Base-by-base conservation (phyloP, 2,329 filamentous ascomycete species). In the Phialocephala sp. region DNA sequence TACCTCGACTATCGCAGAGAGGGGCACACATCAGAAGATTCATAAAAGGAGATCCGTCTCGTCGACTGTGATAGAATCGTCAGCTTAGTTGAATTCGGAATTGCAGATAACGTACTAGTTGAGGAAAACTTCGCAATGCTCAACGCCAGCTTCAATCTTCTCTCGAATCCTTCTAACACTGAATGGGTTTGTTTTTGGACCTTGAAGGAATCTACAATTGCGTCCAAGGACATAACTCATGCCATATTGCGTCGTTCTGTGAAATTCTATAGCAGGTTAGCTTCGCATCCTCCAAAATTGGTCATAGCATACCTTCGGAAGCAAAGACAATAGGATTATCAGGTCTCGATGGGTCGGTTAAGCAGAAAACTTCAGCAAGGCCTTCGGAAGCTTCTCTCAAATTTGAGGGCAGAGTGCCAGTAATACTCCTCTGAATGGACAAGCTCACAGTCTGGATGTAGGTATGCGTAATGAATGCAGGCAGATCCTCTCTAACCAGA, bases 301-400 rank as follows among this genome's bases (percentile, higher is more conserved):
- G 6, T 27, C 1, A 12, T 27, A 43, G 72, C 76, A 68, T 74
- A 90, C 89, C 89, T 82, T 92, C 88, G 3, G 89, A 92, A 8
- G 89, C 89, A 76, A 93, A 92, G 1, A 93, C 86, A 66, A 93
- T 91, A 0, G 90, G 91, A 73, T 93, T 92, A 67, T 92, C 91
- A 1, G 84, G 81, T 64, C 90, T 81, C 1, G 89, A 90, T 9
- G 91, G 90, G 75, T 94, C 91, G 0, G 89, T 91, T 62, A 93
- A 76, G 74, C 90, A 93, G 71, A 93, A 93, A 0, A 92, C 90
- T 74, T 93, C 90, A 0, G 90, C 91, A 65, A 93, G 76, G 0
- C 90, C 90, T 75, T 93, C 90, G 0, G 89, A 91, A n/a, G 89
- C 84, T 54, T 91, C 87, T 52, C 85, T 82, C 27, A 92, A 79